phyloP scores from a whole-genome alignment of 2,329 filamentous ascomycete species.

The Fusarium sp. region DNA sequence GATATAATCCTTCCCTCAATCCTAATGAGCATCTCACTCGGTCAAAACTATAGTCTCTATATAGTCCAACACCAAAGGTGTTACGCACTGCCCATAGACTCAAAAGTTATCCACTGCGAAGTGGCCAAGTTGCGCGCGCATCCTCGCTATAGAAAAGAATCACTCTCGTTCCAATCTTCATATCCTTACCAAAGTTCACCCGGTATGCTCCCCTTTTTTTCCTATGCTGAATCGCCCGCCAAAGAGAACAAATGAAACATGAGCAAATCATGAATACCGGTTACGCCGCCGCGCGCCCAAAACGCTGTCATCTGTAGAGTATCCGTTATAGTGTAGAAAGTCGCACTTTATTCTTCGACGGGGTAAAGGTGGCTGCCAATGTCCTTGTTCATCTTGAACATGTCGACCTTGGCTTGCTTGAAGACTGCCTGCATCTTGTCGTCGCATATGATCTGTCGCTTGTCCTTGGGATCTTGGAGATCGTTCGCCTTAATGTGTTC shows the following conservation, averaged over 20 bases:
- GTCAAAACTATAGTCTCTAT: conserved; percentile 8
- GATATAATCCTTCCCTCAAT: not conserved
- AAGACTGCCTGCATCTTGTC: conserved; percentile 92
- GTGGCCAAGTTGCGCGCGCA: not conserved
- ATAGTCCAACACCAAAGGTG: conserved; percentile 1
- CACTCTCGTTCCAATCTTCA: conserved; percentile 1
- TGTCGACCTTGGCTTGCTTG: conserved; percentile 89
- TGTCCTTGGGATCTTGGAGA: conserved; percentile 90
- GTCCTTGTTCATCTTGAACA: conserved; percentile 99
- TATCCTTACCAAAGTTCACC: conserved; percentile 25
- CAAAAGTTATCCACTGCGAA: not conserved
- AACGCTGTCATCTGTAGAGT: conserved; percentile 39
- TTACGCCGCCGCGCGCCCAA: conserved; percentile 45
- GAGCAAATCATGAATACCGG: conserved; percentile 42
- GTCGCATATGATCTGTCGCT: conserved; percentile 93
- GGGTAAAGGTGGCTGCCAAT: conserved; percentile 90
- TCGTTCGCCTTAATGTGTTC: conserved; percentile 89
- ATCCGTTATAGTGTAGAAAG: not conserved
- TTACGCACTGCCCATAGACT: not conserved
- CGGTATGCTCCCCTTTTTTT: conserved; percentile 33
- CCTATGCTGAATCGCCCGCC: conserved; percentile 40
- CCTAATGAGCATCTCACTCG: not conserved
- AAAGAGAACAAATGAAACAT: conserved; percentile 40
- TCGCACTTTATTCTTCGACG: conserved; percentile 56
- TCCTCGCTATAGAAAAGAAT: not conserved